phyloP scores from a whole-genome alignment of 768 basidiomycete genomes.

The Glaciozyma martinii region DNA sequence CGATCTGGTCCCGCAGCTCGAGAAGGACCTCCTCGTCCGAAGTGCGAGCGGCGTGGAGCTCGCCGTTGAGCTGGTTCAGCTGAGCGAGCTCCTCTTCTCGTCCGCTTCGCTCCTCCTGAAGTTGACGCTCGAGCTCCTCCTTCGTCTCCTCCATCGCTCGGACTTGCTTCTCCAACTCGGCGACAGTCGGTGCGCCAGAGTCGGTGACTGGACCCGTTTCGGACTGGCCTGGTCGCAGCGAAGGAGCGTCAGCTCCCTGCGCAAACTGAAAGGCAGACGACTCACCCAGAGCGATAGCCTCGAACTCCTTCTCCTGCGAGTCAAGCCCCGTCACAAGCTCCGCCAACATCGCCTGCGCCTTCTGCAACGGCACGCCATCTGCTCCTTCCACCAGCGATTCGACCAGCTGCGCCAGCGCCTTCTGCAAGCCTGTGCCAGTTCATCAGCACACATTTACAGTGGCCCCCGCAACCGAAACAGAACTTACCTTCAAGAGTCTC shows the following conservation, averaged over 20 bases:
- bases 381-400: conserved; percentile 15
- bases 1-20: conserved; percentile 18
- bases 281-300: conserved; percentile 58
- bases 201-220: neutral
- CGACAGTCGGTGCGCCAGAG: conserved; percentile 38
- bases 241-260: conserved; percentile 55
- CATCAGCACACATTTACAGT: neutral
- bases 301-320: conserved; percentile 66
- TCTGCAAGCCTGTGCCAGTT: conserved; percentile 32
- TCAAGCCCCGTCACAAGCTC: conserved; percentile 71
- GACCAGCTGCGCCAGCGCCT: conserved; percentile 33
- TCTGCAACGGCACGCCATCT: conserved; percentile 48
- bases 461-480: neutral
- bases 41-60: conserved; percentile 47
- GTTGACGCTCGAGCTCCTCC: conserved; percentile 43
- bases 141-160: conserved; percentile 56
- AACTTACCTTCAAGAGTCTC: conserved; percentile 63
- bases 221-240: conserved; percentile 45
- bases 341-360: conserved; percentile 56
- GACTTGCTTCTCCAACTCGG: conserved; percentile 62
- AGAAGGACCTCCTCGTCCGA: conserved; percentile 40
- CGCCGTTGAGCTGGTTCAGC: conserved; percentile 47
- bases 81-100: conserved; percentile 28
- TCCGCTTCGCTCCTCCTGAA: conserved; percentile 32
- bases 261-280: neutral